phyloP scores from a whole-genome alignment of 805 yeast species.

The Brettanomyces anomalus region DNA sequence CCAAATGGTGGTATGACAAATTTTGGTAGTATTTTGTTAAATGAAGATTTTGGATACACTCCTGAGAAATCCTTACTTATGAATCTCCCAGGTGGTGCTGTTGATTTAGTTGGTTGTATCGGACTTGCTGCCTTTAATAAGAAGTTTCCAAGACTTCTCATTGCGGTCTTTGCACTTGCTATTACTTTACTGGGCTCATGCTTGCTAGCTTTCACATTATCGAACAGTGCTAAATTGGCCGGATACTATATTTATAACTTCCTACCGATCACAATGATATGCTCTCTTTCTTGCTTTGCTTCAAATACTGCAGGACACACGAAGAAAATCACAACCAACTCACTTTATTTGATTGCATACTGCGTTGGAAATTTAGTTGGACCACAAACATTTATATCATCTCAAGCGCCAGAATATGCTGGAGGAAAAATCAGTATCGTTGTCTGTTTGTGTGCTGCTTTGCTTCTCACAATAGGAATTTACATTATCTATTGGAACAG shows the following conservation, averaged over 20 bases:
- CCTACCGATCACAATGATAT: slow-evolving; percentile 20
- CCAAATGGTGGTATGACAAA: slow-evolving; percentile 36
- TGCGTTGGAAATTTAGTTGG: slow-evolving; percentile 65
- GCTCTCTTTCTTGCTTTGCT: slow-evolving; percentile 26
- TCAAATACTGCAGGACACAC: slow-evolving; percentile 65
- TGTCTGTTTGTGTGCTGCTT: slow-evolving; percentile 19
- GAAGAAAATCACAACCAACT: slow-evolving; percentile 56
- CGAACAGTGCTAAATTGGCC: slow-evolving; percentile 10
- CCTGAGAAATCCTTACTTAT: slow-evolving; percentile 10
- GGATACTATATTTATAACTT: slow-evolving; percentile 20
- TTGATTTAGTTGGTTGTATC: slow-evolving; percentile 28
- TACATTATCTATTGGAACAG: slow-evolving; percentile 12
- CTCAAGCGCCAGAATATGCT: slow-evolving; percentile 52
- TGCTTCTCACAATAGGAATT: slow-evolving; percentile 10
- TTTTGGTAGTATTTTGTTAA: slow-evolving; percentile 31
- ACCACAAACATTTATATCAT: slow-evolving; percentile 56
- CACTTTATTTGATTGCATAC: slow-evolving; percentile 53
- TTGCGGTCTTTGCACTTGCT: not conserved
- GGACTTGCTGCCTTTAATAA: slow-evolving; percentile 9
- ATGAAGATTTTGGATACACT: slow-evolving; percentile 23
- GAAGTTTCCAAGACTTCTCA: slow-evolving; percentile 8
- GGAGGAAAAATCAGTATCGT: slow-evolving; percentile 42
- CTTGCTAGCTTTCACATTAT: slow-evolving; percentile 1
- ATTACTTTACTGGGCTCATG: not conserved
- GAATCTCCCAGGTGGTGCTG: slow-evolving; percentile 27